Evolutionary conservation across 2,329 filamentous ascomycete species (phyloP), one percentile per base, ranked within the genome.

Genomic region (Talaromyces albobiverticillius): DNA sequence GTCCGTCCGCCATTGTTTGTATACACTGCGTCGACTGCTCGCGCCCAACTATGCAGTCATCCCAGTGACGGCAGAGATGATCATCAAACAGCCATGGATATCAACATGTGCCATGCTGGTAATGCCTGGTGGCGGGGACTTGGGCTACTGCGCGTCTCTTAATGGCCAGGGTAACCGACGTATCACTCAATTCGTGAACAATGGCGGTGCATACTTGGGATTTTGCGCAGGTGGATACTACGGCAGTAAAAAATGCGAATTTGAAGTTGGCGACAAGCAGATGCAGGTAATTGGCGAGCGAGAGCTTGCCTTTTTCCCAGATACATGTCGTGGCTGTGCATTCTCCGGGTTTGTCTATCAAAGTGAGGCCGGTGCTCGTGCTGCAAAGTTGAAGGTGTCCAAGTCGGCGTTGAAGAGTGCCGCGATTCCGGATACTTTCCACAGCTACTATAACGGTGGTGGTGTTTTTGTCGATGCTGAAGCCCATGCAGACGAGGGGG

Each of bases 191-290:
- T 99, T 88, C 65, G 90, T 99, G 47, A 88, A 90, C 56, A 81
- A 83, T 26, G 94, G 94, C 25, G 94, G 94, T 14, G 79, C 82
- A 0, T 99, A 94, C 67, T 80, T 99, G 2, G 94, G 94, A 0
- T 86, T 99, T 63, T 99, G 94, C 68, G 94, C 94, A 2, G 94
- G 94, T 4, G 94, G 88, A 10, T 99, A 99, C 73, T 99, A 96
- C 64, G 94, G 88, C 20, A 85, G 81, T 60, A 78, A 80, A 36
- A 81, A 79, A 59, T 96, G 93, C 67, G 94, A 99, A 69, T 99
- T 97, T 60, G 93, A 97, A 73, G 86, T 94, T 11, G 90, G 91
- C 2, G 85, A 94, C 66, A 82, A 81, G 60, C 80, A 82, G 1
- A 81, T 97, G 74, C 90, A 95, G 67, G 93, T 99, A 3, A 76